Percentiles rank a stretch among this genome's conserved stretches.
phyloP scores from a whole-genome alignment of 164 flowering plant species.

The Chimonanthus praecox region DNA sequence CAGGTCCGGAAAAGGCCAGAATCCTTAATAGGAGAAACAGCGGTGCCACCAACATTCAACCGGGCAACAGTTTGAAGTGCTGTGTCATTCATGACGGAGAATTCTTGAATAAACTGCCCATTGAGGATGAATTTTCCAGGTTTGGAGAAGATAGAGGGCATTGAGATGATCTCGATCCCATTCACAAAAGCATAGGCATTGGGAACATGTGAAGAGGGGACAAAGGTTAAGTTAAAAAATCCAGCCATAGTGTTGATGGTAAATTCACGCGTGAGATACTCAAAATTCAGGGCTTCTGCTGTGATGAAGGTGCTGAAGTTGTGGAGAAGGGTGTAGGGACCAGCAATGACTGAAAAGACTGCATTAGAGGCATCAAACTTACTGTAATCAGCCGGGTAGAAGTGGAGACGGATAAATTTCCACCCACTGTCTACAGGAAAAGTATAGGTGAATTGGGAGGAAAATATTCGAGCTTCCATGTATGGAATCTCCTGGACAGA shows the following conservation, averaged over 20 bases:
- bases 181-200: slow-evolving; percentile 62
- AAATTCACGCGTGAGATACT: slow-evolving; percentile 57
- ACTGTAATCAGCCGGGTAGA: slow-evolving; percentile 65
- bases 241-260: slow-evolving; percentile 22
- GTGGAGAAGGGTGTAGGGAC: slow-evolving; percentile 36
- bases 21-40: slow-evolving; percentile 52
- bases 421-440: slow-evolving; percentile 26
- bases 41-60: slow-evolving; percentile 75
- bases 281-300: slow-evolving; percentile 60
- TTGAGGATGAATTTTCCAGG: slow-evolving; percentile 27
- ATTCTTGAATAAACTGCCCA: slow-evolving; percentile 27
- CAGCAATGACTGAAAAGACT: slow-evolving; percentile 42
- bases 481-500: slow-evolving; percentile 56
- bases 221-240: slow-evolving; percentile 40
- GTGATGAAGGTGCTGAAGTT: slow-evolving; percentile 77
- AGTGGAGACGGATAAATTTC: slow-evolving; percentile 47
- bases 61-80: slow-evolving; percentile 55
- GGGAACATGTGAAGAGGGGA: slow-evolving; percentile 31
- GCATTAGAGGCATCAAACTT: slow-evolving; percentile 31
- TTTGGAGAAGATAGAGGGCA: slow-evolving; percentile 40
- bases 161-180: slow-evolving; percentile 63
- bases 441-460: slow-evolving; percentile 30
- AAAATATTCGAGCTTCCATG: slow-evolving; percentile 59
- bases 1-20: slow-evolving; percentile 53
- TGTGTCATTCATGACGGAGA: slow-evolving; percentile 17